Evolutionary conservation across 176 grass and related monocot genomes (phyloP).

Genomic region (Olyra latifolia): DNA sequence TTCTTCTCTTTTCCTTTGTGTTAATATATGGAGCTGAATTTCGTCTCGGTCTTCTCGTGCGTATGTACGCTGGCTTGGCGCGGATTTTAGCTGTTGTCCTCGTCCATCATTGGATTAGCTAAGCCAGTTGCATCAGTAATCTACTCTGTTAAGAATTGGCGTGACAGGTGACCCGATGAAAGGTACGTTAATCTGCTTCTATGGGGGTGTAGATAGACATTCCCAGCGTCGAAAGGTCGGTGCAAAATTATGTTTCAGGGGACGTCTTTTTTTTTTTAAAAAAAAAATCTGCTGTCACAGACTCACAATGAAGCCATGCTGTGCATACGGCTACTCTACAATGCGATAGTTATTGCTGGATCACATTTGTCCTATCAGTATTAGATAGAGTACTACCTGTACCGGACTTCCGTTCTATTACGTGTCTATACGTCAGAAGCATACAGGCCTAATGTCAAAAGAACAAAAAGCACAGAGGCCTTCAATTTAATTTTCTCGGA

Average conservation of each 20-base stretch:
- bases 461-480: background rate
- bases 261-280: background rate
- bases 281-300: background rate
- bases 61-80: background rate
- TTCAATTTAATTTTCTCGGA: background rate
- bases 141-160: background rate
- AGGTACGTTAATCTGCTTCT: conserved; percentile 6
- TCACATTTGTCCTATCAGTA: background rate
- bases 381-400: background rate
- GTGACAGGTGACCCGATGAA: conserved; percentile 20
- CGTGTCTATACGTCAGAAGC: background rate
- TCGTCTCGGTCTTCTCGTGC: background rate
- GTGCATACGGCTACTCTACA: background rate
- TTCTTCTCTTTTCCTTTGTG: background rate
- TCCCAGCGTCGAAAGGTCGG: background rate
- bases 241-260: conserved; percentile 8
- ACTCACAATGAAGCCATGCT: background rate
- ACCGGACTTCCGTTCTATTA: no score
- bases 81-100: background rate
- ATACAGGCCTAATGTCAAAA: background rate
- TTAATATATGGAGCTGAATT: background rate
- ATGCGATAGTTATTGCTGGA: background rate
- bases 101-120: background rate
- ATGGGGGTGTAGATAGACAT: conserved; percentile 27
- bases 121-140: background rate